Evolutionary conservation across 192 early-diverging fungal genomes (phyloP).

Genomic region (Entomortierella beljakovae): DNA sequence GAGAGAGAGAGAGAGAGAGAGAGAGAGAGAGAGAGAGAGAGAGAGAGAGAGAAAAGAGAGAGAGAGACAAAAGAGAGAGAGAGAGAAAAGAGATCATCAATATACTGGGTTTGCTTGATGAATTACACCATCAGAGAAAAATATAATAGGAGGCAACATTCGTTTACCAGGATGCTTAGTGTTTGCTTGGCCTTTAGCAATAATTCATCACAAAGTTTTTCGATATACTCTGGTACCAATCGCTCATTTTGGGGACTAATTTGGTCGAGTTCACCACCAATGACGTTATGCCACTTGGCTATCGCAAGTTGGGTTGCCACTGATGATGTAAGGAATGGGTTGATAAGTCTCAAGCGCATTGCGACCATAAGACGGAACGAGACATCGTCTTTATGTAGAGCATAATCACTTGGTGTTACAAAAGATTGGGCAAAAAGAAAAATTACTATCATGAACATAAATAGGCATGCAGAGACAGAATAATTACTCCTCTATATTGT

Average conservation of each 20-base stretch:
- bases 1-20: conserved; percentile 10
- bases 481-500: background rate
- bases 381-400: conserved; percentile 57
- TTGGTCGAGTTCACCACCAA: conserved; percentile 58
- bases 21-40: too few species aligned
- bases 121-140: background rate
- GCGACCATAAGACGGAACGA: conserved; percentile 63
- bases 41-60: background rate
- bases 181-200: conserved; percentile 7
- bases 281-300: conserved; percentile 58
- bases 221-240: conserved; percentile 34
- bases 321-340: conserved; percentile 23
- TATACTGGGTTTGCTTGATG: background rate
- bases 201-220: conserved; percentile 47
- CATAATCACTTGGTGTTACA: conserved; percentile 57
- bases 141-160: background rate
- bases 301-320: conserved; percentile 39
- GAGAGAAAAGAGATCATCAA: too few species aligned
- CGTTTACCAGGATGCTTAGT: conserved; percentile 34
- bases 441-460: conserved; percentile 2
- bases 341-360: conserved; percentile 56
- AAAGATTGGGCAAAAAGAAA: background rate
- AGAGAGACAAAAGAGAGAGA: background rate
- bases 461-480: background rate
- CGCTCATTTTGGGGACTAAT: conserved; percentile 59